Evolutionary conservation across 73 alveolate genomes (phyloP).

Genomic region (Paramecium bursaria): DNA sequence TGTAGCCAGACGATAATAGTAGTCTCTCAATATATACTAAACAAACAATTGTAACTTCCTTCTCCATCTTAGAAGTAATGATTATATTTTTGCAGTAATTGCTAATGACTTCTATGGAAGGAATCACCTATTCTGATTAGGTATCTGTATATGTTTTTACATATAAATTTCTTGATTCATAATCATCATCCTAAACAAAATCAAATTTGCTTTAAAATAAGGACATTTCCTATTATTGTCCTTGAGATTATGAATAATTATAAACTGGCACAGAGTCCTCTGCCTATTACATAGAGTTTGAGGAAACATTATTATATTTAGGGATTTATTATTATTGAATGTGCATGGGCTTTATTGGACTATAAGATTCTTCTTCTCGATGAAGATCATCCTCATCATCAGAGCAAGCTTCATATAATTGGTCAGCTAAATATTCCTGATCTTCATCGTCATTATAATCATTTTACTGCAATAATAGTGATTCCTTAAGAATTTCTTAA

Average conservation of each 20-base stretch:
- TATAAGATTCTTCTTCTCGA: conserved; percentile 39
- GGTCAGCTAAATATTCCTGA: conserved; percentile 5
- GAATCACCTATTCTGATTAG: conserved; percentile 55
- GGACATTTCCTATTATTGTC: conserved; percentile 41
- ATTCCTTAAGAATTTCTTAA: conserved; percentile 44
- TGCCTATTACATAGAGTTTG: conserved; percentile 22
- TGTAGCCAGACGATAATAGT: conserved; percentile 91
- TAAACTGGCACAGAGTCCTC: conserved; percentile 9
- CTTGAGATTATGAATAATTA: conserved; percentile 24
- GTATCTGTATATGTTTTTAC: conserved; percentile 26
- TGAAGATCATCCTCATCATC: conserved; percentile 12
- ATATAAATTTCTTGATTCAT: conserved; percentile 8
- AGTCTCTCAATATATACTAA: conserved; percentile 97
- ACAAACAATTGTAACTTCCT: conserved; percentile 92
- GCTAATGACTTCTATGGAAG: conserved; percentile 81
- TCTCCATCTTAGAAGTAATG: conserved; percentile 94
- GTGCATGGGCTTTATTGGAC: conserved; percentile 45
- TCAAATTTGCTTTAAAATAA: conserved; percentile 51
- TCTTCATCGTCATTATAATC: conserved; percentile 58
- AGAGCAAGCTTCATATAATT: conserved; percentile 6
- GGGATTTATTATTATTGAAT: conserved; percentile 17
- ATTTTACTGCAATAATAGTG: background rate
- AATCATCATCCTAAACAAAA: conserved; percentile 48
- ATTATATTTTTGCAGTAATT: conserved; percentile 94
- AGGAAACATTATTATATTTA: conserved; percentile 16